Conservation (phyloP, 495 filamentous ascomycete species). For the Articulospora tetracladia region DNA sequence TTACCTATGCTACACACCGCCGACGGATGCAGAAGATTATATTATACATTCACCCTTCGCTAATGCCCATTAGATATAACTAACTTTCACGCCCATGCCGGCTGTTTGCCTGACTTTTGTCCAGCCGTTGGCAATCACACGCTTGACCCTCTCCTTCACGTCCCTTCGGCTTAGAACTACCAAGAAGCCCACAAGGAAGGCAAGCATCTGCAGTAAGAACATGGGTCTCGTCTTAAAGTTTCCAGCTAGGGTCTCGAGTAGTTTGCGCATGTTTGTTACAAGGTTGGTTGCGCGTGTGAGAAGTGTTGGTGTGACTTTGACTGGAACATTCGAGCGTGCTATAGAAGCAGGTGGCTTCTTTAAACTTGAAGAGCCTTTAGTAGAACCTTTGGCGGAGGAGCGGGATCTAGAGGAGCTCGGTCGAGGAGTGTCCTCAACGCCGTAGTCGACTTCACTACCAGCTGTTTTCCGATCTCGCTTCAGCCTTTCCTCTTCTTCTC, state of each 20-base stretch:
- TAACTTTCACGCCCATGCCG: constrained; percentile 97
- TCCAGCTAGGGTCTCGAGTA: constrained; percentile 57
- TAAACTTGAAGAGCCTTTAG: constrained; percentile 5
- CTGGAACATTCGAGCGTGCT: constrained; percentile 27
- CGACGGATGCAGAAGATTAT: neutral
- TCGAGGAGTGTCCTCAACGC: constrained; percentile 40
- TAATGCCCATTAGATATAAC: constrained; percentile 66
- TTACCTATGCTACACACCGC: neutral
- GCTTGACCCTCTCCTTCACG: constrained; percentile 68
- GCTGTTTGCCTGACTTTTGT: constrained; percentile 79
- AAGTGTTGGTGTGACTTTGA: constrained; percentile 36
- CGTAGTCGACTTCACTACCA: constrained; percentile 52
- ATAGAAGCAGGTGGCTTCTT: constrained; percentile 25
- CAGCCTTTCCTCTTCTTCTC: constrained; percentile 24
- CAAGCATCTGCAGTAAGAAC: constrained; percentile 66
- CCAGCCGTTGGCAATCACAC: constrained; percentile 68
- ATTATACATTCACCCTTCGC: neutral
- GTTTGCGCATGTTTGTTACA: constrained; percentile 50
- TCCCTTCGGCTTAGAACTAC: constrained; percentile 70
- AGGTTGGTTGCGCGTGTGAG: constrained; percentile 45
- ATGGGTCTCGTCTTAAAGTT: constrained; percentile 70
- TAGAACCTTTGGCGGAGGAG: constrained; percentile 26
- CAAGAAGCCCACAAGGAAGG: constrained; percentile 79
- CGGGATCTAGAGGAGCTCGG: neutral
- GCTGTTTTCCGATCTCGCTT: constrained; percentile 36